A percentile compares a stretch with the other conserved stretches of the same genome.
Conservation (phyloP, 1,284 basidiomycete genomes). For the Fistulinella cinereoalba region DNA sequence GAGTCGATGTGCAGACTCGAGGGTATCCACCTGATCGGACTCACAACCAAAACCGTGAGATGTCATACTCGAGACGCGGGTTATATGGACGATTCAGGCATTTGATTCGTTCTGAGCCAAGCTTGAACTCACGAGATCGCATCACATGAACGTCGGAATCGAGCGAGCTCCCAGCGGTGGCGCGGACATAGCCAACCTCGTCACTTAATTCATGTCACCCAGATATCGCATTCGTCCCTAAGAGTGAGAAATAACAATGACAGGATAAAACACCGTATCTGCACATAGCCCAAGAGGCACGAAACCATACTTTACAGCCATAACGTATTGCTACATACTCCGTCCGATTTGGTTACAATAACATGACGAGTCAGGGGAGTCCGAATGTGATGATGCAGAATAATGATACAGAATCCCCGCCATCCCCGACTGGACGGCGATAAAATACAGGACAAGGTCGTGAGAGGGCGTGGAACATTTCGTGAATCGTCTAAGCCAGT, state of each 20-base stretch:
- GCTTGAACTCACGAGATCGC: background rate
- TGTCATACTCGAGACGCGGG: background rate
- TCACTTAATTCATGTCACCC: background rate
- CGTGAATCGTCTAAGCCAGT: conserved; percentile 24
- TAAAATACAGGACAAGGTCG: conserved; percentile 29
- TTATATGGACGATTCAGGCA: background rate
- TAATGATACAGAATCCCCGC: conserved; percentile 33
- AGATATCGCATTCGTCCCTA: no score
- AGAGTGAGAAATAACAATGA: no score
- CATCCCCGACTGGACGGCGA: conserved; percentile 16
- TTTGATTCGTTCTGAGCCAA: background rate
- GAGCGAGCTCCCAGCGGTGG: background rate
- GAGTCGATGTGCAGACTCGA: no score
- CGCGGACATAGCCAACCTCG: background rate
- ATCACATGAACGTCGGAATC: background rate
- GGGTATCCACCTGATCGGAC: background rate
- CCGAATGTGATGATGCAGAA: conserved; percentile 32
- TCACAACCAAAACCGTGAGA: no score
- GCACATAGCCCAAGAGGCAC: conserved; percentile 19
- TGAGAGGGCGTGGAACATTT: conserved; percentile 26
- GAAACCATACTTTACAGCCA: conserved; percentile 35
- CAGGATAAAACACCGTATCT: conserved; percentile 2
- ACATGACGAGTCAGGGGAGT: conserved; percentile 18
- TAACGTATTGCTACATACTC: conserved; percentile 38
- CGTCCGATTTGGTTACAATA: conserved; percentile 20